Conservation (phyloP, 2,329 filamentous ascomycete genomes). For the Aspergillus fischeri region DNA sequence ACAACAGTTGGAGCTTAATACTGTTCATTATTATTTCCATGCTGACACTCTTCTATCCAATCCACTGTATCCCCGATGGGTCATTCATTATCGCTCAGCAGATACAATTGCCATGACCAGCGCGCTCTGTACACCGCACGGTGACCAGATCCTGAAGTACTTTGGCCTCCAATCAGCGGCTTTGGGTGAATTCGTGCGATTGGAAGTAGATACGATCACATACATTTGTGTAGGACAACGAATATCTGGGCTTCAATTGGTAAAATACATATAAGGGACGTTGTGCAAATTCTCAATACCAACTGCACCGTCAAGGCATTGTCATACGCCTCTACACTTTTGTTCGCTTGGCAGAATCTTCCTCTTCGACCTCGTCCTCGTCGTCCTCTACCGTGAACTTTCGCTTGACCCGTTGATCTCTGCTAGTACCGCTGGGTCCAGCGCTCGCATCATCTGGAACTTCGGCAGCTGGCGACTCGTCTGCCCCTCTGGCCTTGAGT, state of each 20-base stretch:
- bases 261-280: neutral
- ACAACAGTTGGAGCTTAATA: neutral
- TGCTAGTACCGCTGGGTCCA: constrained; percentile 10
- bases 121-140: neutral
- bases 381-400: constrained; percentile 32
- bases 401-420: constrained; percentile 24
- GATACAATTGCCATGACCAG: neutral
- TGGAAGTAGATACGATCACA: neutral
- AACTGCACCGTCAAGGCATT: neutral
- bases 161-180: neutral
- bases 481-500: constrained; percentile 23
- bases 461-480: constrained; percentile 23
- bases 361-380: constrained; percentile 20
- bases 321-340: constrained; percentile 21
- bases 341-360: constrained; percentile 26
- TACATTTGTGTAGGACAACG: neutral
- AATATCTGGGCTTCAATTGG: neutral
- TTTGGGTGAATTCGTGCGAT: neutral
- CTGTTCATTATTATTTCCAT: too few relatives aligned
- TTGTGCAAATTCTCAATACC: neutral
- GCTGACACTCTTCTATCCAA: neutral
- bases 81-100: neutral
- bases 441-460: constrained; percentile 23
- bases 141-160: neutral
- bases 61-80: neutral